A percentile compares a stretch with the other conserved stretches of the same genome.
phyloP scores from a whole-genome alignment of 345 rosid genomes.

The Clausena lansium region DNA sequence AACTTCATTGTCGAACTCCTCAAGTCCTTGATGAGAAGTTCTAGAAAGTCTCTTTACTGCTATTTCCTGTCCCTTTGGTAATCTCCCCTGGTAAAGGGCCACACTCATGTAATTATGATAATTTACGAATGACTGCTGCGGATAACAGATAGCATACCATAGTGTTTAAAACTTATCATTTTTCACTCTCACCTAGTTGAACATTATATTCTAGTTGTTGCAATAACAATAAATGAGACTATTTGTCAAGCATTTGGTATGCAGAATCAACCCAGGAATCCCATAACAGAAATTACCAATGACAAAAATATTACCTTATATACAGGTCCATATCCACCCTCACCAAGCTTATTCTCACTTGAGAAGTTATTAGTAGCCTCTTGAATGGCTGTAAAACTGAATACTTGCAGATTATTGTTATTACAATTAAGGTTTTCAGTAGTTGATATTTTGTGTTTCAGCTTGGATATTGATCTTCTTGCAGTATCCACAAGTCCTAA shows the following conservation, averaged over 20 bases:
- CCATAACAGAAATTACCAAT: neutral
- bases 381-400: conserved; percentile 19
- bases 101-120: too few species aligned
- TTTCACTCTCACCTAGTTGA: neutral
- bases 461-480: neutral
- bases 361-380: conserved; percentile 40
- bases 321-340: conserved; percentile 54
- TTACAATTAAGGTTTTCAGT: conserved; percentile 11
- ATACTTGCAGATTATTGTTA: conserved; percentile 24
- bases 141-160: too few species aligned
- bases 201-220: neutral
- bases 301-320: conserved; percentile 27
- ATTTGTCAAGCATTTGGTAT: neutral
- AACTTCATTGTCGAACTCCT: conserved; percentile 28
- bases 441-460: neutral
- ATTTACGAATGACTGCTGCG: too few species aligned
- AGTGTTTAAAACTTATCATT: too few species aligned
- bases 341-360: conserved; percentile 33
- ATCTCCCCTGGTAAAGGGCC: conserved; percentile 12
- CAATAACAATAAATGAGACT: neutral
- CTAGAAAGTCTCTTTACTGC: conserved; percentile 32
- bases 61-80: conserved; percentile 21
- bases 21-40: conserved; percentile 22
- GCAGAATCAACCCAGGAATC: neutral
- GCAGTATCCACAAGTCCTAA: neutral